phyloP scores from a whole-genome alignment of 805 yeast species.

The Maudiozyma turicensis region DNA sequence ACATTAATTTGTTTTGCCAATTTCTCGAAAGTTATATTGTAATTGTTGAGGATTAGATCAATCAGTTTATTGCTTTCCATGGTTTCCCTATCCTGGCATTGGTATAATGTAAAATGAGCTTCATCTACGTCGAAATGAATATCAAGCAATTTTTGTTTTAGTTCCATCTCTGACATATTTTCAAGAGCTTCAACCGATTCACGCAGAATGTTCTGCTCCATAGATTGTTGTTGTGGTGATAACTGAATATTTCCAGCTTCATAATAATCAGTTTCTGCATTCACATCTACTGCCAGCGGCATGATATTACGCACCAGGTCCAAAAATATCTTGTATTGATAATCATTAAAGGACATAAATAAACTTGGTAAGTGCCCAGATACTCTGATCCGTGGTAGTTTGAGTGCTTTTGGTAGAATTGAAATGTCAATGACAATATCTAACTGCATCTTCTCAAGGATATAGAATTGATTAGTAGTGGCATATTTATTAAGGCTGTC shows the following conservation, averaged over 20 bases:
- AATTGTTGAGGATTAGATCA: slow-evolving; percentile 59
- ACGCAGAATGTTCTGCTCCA: slow-evolving; percentile 20
- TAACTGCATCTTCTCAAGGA: slow-evolving; percentile 68
- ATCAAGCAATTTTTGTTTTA: slow-evolving; percentile 58
- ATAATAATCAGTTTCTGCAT: slow-evolving; percentile 3
- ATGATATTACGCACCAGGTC: slow-evolving; percentile 52
- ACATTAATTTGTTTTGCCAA: slow-evolving; percentile 55
- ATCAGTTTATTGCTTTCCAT: slow-evolving; percentile 59
- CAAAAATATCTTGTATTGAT: slow-evolving; percentile 84
- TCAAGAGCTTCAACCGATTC: slow-evolving; percentile 22
- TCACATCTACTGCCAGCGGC: slow-evolving; percentile 1
- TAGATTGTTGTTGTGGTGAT: slow-evolving; percentile 7
- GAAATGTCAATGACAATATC: slow-evolving; percentile 71
- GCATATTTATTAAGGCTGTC: slow-evolving; percentile 48
- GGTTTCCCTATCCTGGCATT: slow-evolving; percentile 55
- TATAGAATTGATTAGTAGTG: slow-evolving; percentile 36
- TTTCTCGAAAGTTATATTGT: slow-evolving; percentile 50
- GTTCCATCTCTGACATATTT: slow-evolving; percentile 36
- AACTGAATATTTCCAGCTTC: slow-evolving; percentile 2
- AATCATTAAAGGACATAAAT: slow-evolving; percentile 68
- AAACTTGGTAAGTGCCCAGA: slow-evolving; percentile 72
- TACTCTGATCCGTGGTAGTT: slow-evolving; percentile 60
- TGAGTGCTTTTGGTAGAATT: slow-evolving; percentile 70
- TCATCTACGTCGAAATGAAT: slow-evolving; percentile 58
- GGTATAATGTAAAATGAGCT: slow-evolving; percentile 51